phyloP scores from a whole-genome alignment of 371 early-diverging fungal genomes.

The Mortierella sp. region DNA sequence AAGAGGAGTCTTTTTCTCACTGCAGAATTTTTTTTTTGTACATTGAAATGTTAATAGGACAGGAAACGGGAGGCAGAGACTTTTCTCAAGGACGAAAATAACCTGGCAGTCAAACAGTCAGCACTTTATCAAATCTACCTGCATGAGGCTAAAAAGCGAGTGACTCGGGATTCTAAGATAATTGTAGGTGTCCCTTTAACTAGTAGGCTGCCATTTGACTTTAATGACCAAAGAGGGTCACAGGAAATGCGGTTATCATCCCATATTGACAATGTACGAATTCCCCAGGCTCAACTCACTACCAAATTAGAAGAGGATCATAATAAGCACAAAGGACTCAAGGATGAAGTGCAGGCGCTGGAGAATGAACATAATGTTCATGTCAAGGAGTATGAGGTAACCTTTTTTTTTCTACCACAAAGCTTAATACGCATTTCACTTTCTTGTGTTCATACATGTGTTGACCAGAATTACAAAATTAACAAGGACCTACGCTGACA shows the following conservation, averaged over 20 bases:
- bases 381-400: conserved; percentile 73
- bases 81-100: conserved; percentile 85
- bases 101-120: conserved; percentile 75
- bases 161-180: conserved; percentile 57
- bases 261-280: neutral
- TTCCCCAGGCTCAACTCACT: conserved; percentile 58
- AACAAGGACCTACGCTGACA: too few relatives aligned
- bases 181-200: conserved; percentile 54
- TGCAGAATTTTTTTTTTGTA: too few relatives aligned
- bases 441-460: too few relatives aligned
- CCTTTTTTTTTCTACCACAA: neutral
- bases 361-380: conserved; percentile 62
- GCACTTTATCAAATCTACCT: conserved; percentile 80
- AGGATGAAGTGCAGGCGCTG: conserved; percentile 66
- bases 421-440: too few relatives aligned
- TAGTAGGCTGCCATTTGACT: too few relatives aligned
- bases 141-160: conserved; percentile 58
- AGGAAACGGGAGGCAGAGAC: conserved; percentile 87
- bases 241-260: neutral
- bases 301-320: conserved; percentile 68
- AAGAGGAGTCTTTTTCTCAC: too few relatives aligned
- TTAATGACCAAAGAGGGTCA: neutral
- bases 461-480: too few relatives aligned
- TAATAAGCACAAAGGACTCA: conserved; percentile 62
- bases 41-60: conserved; percentile 54